Evolutionary conservation across 148 eudicot species (phyloP).

Genomic region (Chenopodium quinoa): DNA sequence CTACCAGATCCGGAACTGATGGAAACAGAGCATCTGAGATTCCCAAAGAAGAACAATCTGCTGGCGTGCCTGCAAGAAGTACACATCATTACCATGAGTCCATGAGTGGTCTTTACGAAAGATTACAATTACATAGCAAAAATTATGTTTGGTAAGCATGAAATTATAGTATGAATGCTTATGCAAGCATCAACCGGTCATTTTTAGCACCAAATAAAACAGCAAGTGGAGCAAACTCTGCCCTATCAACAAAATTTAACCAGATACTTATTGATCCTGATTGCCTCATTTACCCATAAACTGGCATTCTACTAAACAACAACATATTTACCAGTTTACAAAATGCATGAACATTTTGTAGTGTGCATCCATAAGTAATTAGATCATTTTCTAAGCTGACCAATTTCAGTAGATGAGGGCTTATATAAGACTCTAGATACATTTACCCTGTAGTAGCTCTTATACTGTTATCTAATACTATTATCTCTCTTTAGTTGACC

Average conservation of each 20-base stretch:
- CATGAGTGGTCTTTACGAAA: not conserved
- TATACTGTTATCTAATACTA: not conserved
- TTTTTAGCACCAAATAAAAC: not conserved
- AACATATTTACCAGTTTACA: not conserved
- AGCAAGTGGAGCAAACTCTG: not conserved
- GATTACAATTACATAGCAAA: not conserved
- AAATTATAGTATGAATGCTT: not conserved
- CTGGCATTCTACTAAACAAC: not conserved
- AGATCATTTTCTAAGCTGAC: not conserved
- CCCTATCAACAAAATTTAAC: not conserved
- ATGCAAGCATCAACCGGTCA: not conserved
- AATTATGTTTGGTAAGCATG: not conserved
- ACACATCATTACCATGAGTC: constrained; percentile 10
- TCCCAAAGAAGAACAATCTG: constrained; percentile 92
- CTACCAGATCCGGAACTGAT: constrained; percentile 76
- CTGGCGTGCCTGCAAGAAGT: constrained; percentile 78
- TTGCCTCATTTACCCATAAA: not conserved
- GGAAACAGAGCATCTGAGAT: constrained; percentile 71
- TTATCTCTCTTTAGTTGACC: not conserved
- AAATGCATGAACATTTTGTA: not conserved
- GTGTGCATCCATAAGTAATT: not conserved
- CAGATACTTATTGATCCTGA: not conserved
- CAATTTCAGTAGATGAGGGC: not conserved
- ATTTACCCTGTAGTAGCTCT: not conserved
- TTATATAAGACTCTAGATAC: not conserved